These are phyloP conservation scores for Ceratobasidium sp. DNA, from an alignment of 1,284 basidiomycete genomes.

Conservation along the genomic window DNA sequence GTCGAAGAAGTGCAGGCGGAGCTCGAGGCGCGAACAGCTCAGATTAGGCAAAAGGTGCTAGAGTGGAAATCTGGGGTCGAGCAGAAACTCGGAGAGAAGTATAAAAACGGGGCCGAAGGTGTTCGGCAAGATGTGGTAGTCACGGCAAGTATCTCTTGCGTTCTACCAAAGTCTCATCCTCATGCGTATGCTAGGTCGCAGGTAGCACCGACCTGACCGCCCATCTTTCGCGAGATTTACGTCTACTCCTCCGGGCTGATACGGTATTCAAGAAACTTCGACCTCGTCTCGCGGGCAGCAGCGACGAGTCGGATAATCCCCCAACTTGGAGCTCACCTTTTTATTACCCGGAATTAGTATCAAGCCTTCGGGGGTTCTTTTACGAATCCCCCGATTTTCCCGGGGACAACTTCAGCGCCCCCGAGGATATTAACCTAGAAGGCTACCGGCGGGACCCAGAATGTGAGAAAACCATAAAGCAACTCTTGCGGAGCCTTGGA, in stretches of 20 bases:
- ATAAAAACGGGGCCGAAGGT: background rate
- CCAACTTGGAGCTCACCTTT: too few species aligned
- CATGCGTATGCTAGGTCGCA: background rate
- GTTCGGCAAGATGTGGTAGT: background rate
- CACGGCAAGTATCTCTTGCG: background rate
- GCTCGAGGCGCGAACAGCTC: background rate
- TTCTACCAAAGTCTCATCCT: too few species aligned
- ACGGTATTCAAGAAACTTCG: constrained; percentile 10
- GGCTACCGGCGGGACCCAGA: background rate
- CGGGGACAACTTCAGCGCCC: too few species aligned
- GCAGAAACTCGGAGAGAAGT: background rate
- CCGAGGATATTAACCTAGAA: background rate
- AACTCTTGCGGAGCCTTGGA: background rate
- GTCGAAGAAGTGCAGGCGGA: background rate
- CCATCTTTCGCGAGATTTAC: background rate
- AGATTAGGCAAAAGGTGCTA: background rate
- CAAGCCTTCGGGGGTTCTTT: too few species aligned
- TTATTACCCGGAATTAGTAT: background rate
- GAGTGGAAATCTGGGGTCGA: constrained; percentile 18
- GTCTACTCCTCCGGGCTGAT: constrained; percentile 28
- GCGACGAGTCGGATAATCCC: too few species aligned
- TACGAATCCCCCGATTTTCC: too few species aligned
- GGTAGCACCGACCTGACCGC: background rate
- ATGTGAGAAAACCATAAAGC: background rate
- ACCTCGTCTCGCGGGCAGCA: too few species aligned